Evolutionary conservation across 768 basidiomycete species (phyloP).

Genomic region (Lactarius indigo): DNA sequence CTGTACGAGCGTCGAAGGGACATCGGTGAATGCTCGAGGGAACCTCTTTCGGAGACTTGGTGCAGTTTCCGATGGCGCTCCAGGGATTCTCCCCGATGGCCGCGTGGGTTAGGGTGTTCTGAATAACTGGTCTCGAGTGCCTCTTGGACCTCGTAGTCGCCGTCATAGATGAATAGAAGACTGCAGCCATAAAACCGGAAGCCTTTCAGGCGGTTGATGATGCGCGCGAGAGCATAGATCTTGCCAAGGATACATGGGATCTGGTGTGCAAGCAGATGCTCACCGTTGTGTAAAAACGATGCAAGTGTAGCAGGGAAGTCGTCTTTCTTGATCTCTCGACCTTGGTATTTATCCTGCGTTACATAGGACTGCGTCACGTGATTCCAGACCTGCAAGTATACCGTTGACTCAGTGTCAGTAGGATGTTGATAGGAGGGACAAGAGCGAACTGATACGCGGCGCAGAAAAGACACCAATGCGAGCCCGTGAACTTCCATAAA

Average conservation of each 20-base stretch:
- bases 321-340: constrained; percentile 81
- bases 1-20: constrained; percentile 70
- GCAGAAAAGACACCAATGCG: constrained; percentile 8
- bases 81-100: constrained; percentile 74
- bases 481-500: constrained; percentile 3
- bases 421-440: background rate
- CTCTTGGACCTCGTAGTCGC: constrained; percentile 85
- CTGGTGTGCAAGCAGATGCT: constrained; percentile 80
- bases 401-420: constrained; percentile 14
- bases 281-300: constrained; percentile 83
- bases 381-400: constrained; percentile 79
- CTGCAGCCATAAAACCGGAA: constrained; percentile 98
- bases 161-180: constrained; percentile 95
- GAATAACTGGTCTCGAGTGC: constrained; percentile 55
- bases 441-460: background rate
- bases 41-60: constrained; percentile 11
- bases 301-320: constrained; percentile 81
- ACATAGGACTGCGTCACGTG: constrained; percentile 75
- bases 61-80: constrained; percentile 43
- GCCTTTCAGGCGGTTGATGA: constrained; percentile 85
- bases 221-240: constrained; percentile 88
- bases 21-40: constrained; percentile 4
- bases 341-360: constrained; percentile 95
- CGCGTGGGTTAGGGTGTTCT: constrained; percentile 63
- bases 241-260: constrained; percentile 90